Conservation (phyloP, 1,284 basidiomycete species). For the Moesziomyces sp. region DNA sequence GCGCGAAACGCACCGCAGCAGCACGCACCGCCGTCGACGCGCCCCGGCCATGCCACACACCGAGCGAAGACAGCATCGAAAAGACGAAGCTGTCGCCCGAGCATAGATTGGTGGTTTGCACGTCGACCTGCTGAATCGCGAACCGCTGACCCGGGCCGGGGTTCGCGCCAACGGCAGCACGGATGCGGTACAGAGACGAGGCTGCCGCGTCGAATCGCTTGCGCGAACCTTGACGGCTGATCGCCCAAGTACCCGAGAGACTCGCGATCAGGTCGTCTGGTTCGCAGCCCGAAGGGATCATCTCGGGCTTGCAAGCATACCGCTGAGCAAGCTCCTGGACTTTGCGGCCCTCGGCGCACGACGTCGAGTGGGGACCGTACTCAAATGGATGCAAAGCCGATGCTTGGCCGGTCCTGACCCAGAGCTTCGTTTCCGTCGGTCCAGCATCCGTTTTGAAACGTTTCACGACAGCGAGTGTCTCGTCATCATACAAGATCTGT, state of each 20-base stretch:
- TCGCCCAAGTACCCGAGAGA: constrained; percentile 30
- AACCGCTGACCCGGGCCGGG: constrained; percentile 17
- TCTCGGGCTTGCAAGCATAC: constrained; percentile 35
- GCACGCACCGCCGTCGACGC: constrained; percentile 36
- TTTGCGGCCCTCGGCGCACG: constrained; percentile 50
- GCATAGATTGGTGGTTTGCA: constrained; percentile 53
- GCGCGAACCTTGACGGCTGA: constrained; percentile 48
- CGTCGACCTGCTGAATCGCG: constrained; percentile 57
- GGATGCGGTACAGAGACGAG: constrained; percentile 49
- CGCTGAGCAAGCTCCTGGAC: constrained; percentile 50
- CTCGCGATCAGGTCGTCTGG: constrained; percentile 34
- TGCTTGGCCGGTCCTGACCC: constrained; percentile 27
- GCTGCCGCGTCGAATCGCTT: constrained; percentile 44
- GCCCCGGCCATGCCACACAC: constrained; percentile 62
- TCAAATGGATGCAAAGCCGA: constrained; percentile 44
- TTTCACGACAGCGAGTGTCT: constrained; percentile 43
- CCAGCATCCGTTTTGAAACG: constrained; percentile 34
- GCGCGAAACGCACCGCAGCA: constrained; percentile 48
- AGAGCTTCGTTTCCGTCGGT: constrained; percentile 29
- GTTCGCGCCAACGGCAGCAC: constrained; percentile 15
- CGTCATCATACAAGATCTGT: constrained; percentile 49
- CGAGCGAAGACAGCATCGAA: constrained; percentile 37
- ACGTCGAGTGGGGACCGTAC: constrained; percentile 31
- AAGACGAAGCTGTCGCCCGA: constrained; percentile 55
- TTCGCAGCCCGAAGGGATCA: constrained; percentile 50